Evolutionary conservation across 352 stramenopile genomes (phyloP), one percentile per base, ranked within the genome.

Genomic region (Globisporangium nagaii): DNA sequence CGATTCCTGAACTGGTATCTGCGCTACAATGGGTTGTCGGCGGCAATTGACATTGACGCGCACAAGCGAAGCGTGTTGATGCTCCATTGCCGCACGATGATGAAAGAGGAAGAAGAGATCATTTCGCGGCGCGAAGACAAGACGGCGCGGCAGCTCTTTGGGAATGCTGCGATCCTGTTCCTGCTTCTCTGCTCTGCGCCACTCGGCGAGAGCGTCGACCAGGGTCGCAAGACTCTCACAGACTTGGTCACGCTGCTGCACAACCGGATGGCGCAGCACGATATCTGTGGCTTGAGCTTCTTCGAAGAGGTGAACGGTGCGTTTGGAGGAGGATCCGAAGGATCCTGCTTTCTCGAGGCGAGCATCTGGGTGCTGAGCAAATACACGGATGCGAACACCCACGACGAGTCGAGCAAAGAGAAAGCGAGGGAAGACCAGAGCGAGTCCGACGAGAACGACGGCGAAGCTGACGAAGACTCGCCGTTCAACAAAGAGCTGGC

Each of bases 81-180:
- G 73, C 51, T 53, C 3, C 43, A 75, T 24, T 86, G 75, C 46
- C 75, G 70, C 15, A 59, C 46, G 17, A 51, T 90, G 46, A 76
- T 90, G 57, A 90, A 90, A 49, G 75, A 90, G 41, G 79, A 88
- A 62, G 77, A 88, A 52, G 68, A 77, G 6, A 67, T 47, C n/a
- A 42, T 76, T 3, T 54, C 62, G 12, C 68, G 60, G n/a, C 73
- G 60, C 20, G 74, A 81, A 43, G 64, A 69, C 24, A 84, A 75
- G 45, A 72, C 53, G 0, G 55, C 77, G 8, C 66, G 59, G 19
- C 68, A 73, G 28, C 62, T 88, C 3, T 75, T 86, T 53, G 70
- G 72, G 0, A 74, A 75, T 40, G 68, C 74, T 27, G 65, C 74
- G 1, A 73, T 86, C 4, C 52, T 85, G 32, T 86, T 87, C 37